Evolutionary conservation across 805 yeast species (phyloP).

Genomic region (Yarrowia sp.): DNA sequence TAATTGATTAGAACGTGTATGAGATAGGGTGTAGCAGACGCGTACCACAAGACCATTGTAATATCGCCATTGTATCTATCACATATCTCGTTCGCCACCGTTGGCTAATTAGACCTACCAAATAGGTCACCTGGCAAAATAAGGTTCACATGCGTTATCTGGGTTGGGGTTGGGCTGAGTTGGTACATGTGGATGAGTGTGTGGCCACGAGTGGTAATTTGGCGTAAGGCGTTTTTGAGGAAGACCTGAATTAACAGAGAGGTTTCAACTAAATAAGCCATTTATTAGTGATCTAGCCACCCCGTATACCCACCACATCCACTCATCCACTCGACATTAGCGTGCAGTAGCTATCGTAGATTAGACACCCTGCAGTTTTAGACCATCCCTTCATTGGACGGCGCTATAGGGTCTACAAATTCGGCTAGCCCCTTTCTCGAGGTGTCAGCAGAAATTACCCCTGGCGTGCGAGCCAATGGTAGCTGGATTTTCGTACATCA

Average conservation of each 20-base stretch:
- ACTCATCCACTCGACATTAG: conserved; percentile 1
- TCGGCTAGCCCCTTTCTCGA: no score
- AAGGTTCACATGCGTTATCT: conserved; percentile 30
- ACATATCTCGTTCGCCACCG: neutral
- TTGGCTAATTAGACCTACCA: conserved; percentile 7
- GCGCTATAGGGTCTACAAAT: neutral
- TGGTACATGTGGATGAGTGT: neutral
- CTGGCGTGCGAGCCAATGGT: neutral
- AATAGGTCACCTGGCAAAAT: conserved; percentile 1
- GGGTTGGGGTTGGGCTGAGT: conserved; percentile 18
- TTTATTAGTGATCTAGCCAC: no score
- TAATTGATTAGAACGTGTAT: conserved; percentile 25
- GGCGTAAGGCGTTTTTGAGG: no score
- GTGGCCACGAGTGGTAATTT: no score
- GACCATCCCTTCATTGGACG: conserved; percentile 6
- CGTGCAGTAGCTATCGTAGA: neutral
- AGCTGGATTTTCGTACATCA: no score
- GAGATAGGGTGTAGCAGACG: neutral
- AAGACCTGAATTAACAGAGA: no score
- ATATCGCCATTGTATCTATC: no score
- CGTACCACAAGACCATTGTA: neutral
- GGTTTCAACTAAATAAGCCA: no score
- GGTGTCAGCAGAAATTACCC: neutral
- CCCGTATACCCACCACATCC: neutral
- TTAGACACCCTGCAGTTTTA: conserved; percentile 11